Evolutionary conservation across 805 yeast genomes (phyloP), one percentile per base, ranked within the genome.

Genomic region (Komagataella pastoris): DNA sequence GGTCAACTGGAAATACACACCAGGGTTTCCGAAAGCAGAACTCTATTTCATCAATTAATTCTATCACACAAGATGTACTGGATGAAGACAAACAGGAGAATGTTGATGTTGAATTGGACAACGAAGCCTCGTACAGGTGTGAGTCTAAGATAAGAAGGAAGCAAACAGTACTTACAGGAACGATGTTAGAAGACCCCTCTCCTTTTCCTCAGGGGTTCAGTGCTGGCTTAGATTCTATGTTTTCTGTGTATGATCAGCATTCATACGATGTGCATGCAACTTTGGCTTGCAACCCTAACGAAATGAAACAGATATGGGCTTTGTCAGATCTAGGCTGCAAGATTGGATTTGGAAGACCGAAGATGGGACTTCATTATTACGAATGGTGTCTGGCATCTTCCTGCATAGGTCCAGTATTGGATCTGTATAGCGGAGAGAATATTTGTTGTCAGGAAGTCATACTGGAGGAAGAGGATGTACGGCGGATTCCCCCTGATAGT

Each of bases 321-420:
- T 40, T 50, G 19, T n/a, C 24, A n/a, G 47, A 47, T 49, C 10
- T 36, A 24, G 45, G 49, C 49, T 66, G 68, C 51, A 53, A 60
- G 6, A 60, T 66, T 12, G 67, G 62, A 14, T 68, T 67, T 55
- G 83, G 83, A 3, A 70, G 84, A 56, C 85, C 85, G 3, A 71
- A 70, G 49, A 61, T 79, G 48, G 79, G 80, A 4, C 61, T 72
- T 3, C 65, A 67, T n/a, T 78, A 79, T 54, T 77, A 78, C 54
- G 70, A 71, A 49, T 79, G 85, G 85, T 78, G 83, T 56, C 59
- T 76, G 24, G 74, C 78, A 24, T 66, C 70, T 2, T 60, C 70
- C 4, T 67, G 72, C 55, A 61, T 59, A 45, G 69, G 71, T 1
- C 70, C 70, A 0, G 50, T 65, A 43, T 61, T 66, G 12, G 66